Conservation (phyloP, 208 protist species). For the Blastocrithidia nonstop region DNA sequence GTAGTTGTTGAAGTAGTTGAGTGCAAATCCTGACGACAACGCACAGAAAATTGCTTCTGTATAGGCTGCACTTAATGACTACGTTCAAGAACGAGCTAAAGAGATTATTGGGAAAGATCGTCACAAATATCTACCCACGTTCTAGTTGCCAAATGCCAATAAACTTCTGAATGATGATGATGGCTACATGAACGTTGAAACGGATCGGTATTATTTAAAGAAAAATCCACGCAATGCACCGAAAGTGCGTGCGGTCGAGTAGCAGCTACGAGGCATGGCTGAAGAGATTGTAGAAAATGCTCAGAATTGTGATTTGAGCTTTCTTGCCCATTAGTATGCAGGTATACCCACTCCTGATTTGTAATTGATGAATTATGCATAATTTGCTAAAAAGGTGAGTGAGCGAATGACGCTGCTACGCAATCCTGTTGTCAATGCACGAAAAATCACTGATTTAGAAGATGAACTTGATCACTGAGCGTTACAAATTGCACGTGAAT, state of each 20-base stretch:
- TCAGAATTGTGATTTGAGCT: slow-evolving; percentile 17
- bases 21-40: slow-evolving; percentile 16
- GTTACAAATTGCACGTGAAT: slow-evolving; percentile 20
- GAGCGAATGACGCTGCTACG: slow-evolving; percentile 17
- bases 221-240: slow-evolving; percentile 39
- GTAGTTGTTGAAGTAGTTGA: slow-evolving; percentile 20
- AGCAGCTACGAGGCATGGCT: slow-evolving; percentile 13
- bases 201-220: slow-evolving; percentile 32
- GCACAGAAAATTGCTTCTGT: slow-evolving; percentile 13
- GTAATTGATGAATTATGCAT: slow-evolving; percentile 25
- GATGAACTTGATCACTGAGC: slow-evolving; percentile 47
- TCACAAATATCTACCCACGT: slow-evolving; percentile 24
- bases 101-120: slow-evolving; percentile 36
- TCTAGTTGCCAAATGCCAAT: slow-evolving; percentile 23
- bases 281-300: slow-evolving; percentile 16
- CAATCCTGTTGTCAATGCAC: slow-evolving; percentile 35
- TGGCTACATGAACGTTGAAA: slow-evolving; percentile 27
- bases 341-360: slow-evolving; percentile 49
- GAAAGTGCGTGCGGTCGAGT: slow-evolving; percentile 30
- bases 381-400: slow-evolving; percentile 26
- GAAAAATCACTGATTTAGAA: slow-evolving; percentile 47
- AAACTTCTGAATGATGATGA: slow-evolving; percentile 24
- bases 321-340: slow-evolving; percentile 50
- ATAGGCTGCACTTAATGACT: slow-evolving; percentile 30
- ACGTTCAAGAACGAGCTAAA: slow-evolving; percentile 28